Percentiles rank a stretch among this genome's conserved stretches.
These are phyloP conservation scores for Avena insularis DNA, from an alignment of 176 grass and related monocot species.

Conservation along the genomic window DNA sequence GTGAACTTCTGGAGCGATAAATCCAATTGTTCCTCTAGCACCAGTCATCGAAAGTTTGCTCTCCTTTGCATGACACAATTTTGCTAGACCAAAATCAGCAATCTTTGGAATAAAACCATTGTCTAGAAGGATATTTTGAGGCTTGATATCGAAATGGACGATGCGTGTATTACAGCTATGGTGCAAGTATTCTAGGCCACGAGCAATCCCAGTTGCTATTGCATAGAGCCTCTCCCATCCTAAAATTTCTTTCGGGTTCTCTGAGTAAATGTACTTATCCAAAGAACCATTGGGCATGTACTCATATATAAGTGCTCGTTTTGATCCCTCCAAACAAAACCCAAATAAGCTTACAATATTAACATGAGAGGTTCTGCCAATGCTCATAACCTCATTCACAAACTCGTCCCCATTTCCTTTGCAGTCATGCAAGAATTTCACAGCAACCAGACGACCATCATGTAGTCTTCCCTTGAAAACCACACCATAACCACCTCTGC, in stretches of 20 bases:
- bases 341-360: slow-evolving; percentile 60
- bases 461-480: slow-evolving; percentile 54
- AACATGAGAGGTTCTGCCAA: slow-evolving; percentile 67
- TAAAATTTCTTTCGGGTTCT: too few species aligned
- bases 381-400: slow-evolving; percentile 64
- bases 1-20: slow-evolving; percentile 70
- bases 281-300: slow-evolving; percentile 69
- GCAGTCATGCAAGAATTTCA: slow-evolving; percentile 56
- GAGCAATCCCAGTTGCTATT: too few species aligned
- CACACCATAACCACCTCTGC: slow-evolving; percentile 63
- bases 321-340: slow-evolving; percentile 63
- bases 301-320: slow-evolving; percentile 61
- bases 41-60: slow-evolving; percentile 60
- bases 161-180: slow-evolving; percentile 49
- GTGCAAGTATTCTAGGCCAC: too few species aligned
- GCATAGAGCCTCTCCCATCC: too few species aligned
- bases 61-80: slow-evolving; percentile 48
- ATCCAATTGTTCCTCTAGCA: slow-evolving; percentile 66
- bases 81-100: slow-evolving; percentile 70
- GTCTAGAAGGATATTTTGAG: slow-evolving; percentile 65
- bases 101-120: slow-evolving; percentile 59
- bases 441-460: slow-evolving; percentile 49
- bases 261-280: slow-evolving; percentile 50
- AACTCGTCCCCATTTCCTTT: slow-evolving; percentile 62
- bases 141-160: slow-evolving; percentile 68